Evolutionary conservation across 2,329 filamentous ascomycete species (phyloP).

Genomic region (Exophiala bonariae): DNA sequence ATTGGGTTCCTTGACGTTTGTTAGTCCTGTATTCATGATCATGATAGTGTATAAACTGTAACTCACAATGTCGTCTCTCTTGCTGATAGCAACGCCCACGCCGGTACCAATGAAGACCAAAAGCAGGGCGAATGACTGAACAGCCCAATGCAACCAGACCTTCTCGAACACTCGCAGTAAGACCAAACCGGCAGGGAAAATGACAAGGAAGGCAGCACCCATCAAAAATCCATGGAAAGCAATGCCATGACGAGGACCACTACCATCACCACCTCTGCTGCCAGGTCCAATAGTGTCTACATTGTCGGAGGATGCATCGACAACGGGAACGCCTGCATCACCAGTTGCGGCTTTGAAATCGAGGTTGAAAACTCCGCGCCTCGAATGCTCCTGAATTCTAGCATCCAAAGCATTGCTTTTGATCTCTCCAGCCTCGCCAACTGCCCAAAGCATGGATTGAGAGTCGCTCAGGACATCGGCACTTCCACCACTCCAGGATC

Average conservation of each 20-base stretch:
- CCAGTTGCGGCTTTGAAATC: slow-evolving; percentile 56
- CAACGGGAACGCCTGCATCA: slow-evolving; percentile 40
- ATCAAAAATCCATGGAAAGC: slow-evolving; percentile 48
- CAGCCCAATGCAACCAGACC: slow-evolving; percentile 56
- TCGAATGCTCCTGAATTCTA: slow-evolving; percentile 52
- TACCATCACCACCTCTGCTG: slow-evolving; percentile 1
- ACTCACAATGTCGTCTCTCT: slow-evolving; percentile 58
- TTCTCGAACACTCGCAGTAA: slow-evolving; percentile 53
- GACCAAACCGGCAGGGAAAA: slow-evolving; percentile 59
- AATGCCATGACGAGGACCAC: slow-evolving; percentile 21
- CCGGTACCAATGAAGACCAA: slow-evolving; percentile 52
- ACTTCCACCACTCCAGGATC: slow-evolving; percentile 51
- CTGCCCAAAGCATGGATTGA: slow-evolving; percentile 57
- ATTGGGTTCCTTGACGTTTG: slow-evolving; percentile 46
- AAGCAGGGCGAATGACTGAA: slow-evolving; percentile 52
- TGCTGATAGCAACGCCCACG: slow-evolving; percentile 55
- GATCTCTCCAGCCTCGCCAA: slow-evolving; percentile 49
- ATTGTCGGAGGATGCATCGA: slow-evolving; percentile 34
- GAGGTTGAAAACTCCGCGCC: slow-evolving; percentile 57
- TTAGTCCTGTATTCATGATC: slow-evolving; percentile 1
- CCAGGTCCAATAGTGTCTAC: slow-evolving; percentile 34
- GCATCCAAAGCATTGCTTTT: slow-evolving; percentile 46
- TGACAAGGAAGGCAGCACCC: slow-evolving; percentile 55
- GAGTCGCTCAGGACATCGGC: slow-evolving; percentile 52
- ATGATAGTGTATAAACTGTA: background rate